Evolutionary conservation across 495 filamentous ascomycete species (phyloP).

Genomic region (Apodospora peruviana): DNA sequence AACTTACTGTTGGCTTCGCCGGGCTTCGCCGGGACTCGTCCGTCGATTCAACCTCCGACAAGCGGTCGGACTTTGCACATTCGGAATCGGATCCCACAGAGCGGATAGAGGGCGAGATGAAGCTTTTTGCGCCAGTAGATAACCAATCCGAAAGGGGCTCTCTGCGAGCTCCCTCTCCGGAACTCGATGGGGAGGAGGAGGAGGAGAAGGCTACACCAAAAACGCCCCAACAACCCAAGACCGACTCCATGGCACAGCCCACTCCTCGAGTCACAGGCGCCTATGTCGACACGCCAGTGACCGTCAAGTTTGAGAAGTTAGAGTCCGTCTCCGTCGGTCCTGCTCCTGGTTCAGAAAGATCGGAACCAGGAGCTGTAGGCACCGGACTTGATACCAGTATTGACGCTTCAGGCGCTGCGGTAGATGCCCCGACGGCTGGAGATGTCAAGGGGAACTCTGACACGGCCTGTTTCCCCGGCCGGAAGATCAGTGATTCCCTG

Average conservation of each 20-base stretch:
- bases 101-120: slow-evolving; percentile 49
- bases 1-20: slow-evolving; percentile 35
- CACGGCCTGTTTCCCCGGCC: slow-evolving; percentile 3
- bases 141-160: slow-evolving; percentile 50
- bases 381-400: no score
- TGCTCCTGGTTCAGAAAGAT: not conserved
- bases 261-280: slow-evolving; percentile 47
- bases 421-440: not conserved
- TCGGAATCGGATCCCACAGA: slow-evolving; percentile 52
- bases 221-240: slow-evolving; percentile 39
- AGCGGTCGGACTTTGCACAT: slow-evolving; percentile 32
- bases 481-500: not conserved
- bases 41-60: slow-evolving; percentile 33
- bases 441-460: not conserved
- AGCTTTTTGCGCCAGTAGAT: slow-evolving; percentile 48
- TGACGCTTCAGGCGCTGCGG: not conserved
- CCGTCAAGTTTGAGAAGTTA: slow-evolving; percentile 30
- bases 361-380: not conserved
- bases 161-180: slow-evolving; percentile 41
- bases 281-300: slow-evolving; percentile 47
- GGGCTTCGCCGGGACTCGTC: slow-evolving; percentile 28
- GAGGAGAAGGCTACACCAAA: no score
- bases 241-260: slow-evolving; percentile 41
- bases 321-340: not conserved
- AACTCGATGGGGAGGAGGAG: slow-evolving; percentile 20